These are phyloP conservation scores for Phanerochaete sordida DNA, from an alignment of 768 basidiomycete genomes.

Conservation along the genomic window DNA sequence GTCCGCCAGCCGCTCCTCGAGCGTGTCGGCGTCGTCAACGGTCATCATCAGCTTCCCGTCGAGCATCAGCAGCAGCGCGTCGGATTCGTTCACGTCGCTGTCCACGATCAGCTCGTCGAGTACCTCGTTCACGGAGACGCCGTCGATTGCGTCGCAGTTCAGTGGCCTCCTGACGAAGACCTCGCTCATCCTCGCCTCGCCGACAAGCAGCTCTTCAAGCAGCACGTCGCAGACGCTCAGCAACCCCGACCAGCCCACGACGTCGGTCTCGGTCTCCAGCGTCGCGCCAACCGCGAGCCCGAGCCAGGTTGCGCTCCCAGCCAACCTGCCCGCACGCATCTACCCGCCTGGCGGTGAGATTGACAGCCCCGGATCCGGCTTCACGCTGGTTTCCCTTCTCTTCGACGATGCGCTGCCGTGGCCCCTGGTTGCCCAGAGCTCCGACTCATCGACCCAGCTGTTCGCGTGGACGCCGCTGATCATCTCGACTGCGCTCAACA, in stretches of 20 bases:
- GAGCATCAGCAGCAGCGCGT: conserved; percentile 9
- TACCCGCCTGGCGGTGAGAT: conserved; percentile 34
- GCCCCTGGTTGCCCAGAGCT: conserved; percentile 58
- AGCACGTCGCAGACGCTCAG: conserved; percentile 21
- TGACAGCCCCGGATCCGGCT: conserved; percentile 25
- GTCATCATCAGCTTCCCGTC: conserved; percentile 23
- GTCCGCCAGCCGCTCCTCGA: background rate
- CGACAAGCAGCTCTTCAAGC: conserved; percentile 18
- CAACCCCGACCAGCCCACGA: conserved; percentile 37
- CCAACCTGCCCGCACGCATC: conserved; percentile 58
- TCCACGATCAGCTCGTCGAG: conserved; percentile 17
- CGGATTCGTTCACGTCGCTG: conserved; percentile 12
- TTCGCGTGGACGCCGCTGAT: conserved; percentile 66
- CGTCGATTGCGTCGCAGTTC: conserved; percentile 30
- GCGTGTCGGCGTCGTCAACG: conserved; percentile 9
- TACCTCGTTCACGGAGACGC: conserved; percentile 17
- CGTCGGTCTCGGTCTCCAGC: conserved; percentile 20
- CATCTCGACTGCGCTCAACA: conserved; percentile 41
- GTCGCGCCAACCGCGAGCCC: conserved; percentile 24
- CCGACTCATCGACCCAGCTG: conserved; percentile 67
- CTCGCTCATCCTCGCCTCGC: conserved; percentile 27
- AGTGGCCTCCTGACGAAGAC: conserved; percentile 30
- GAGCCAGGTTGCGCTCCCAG: conserved; percentile 42
- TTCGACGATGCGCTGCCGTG: conserved; percentile 62
- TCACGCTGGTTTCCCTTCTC: conserved; percentile 58